These are phyloP conservation scores for Canna indica DNA, from an alignment of 176 grass and related monocot species.

Conservation along the genomic window DNA sequence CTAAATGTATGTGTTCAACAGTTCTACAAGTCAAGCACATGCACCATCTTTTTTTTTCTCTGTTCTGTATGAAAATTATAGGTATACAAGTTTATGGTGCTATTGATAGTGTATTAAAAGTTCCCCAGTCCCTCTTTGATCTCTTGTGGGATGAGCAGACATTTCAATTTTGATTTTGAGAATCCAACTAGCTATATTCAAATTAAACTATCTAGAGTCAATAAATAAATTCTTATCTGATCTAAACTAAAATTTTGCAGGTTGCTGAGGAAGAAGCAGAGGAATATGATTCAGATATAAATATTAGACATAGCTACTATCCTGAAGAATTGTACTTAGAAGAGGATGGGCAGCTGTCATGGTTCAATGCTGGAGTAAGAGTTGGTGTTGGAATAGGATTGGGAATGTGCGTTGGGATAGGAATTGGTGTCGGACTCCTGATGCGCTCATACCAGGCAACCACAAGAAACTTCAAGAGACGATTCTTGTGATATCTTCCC, in stretches of 20 bases:
- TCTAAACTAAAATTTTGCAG: not conserved
- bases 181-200: not conserved
- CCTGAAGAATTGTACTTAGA: conserved; percentile 57
- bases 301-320: conserved; percentile 36
- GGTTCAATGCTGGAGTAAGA: conserved; percentile 96
- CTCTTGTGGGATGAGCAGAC: not conserved
- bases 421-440: conserved; percentile 82
- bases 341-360: conserved; percentile 61
- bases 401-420: conserved; percentile 82
- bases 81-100: not conserved
- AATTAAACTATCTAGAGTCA: too few species aligned
- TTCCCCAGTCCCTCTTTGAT: not conserved
- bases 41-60: not conserved
- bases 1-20: too few species aligned
- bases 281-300: conserved; percentile 29
- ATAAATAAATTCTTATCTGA: not conserved
- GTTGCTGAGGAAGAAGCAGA: conserved; percentile 30
- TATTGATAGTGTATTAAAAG: not conserved
- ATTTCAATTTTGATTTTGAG: not conserved
- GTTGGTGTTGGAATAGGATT: conserved; percentile 86
- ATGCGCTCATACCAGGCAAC: conserved; percentile 87
- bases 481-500: conserved; percentile 44
- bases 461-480: conserved; percentile 63
- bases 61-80: not conserved
- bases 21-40: not conserved